These are phyloP conservation scores for Phytophthora podocarpi DNA, from an alignment of 352 stramenopile genomes.

Conservation along the genomic window DNA sequence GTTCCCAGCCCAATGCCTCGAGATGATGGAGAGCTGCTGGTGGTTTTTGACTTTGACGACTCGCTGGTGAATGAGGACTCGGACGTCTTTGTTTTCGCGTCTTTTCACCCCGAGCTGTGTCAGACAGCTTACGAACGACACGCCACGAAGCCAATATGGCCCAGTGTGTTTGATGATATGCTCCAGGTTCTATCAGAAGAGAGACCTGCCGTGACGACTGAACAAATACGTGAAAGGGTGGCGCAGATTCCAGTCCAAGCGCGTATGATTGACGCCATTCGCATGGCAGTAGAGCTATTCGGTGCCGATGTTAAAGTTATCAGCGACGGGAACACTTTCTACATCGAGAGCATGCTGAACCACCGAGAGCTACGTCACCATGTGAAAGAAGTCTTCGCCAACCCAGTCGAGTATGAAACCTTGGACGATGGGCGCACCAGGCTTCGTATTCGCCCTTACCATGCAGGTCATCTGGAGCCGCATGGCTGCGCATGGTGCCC, in stretches of 20 bases:
- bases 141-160: conserved; percentile 45
- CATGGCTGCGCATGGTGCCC: conserved; percentile 67
- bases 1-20: conserved; percentile 5
- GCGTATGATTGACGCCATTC: conserved; percentile 70
- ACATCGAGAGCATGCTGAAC: conserved; percentile 73
- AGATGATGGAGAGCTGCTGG: conserved; percentile 4
- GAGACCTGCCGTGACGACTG: conserved; percentile 40
- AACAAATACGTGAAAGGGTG: conserved; percentile 45
- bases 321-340: conserved; percentile 80
- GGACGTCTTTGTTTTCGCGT: conserved; percentile 67
- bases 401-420: conserved; percentile 45
- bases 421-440: conserved; percentile 19
- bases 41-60: conserved; percentile 57
- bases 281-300: conserved; percentile 43
- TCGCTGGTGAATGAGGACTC: conserved; percentile 65
- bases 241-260: conserved; percentile 56
- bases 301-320: conserved; percentile 62
- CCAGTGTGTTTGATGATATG: conserved; percentile 64
- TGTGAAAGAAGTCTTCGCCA: conserved; percentile 56
- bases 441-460: conserved; percentile 59
- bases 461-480: conserved; percentile 42
- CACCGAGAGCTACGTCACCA: conserved; percentile 35
- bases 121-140: conserved; percentile 30
- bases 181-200: conserved; percentile 44
- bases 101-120: conserved; percentile 61